These are phyloP conservation scores for Penicillium crustosum DNA, from an alignment of 2,329 filamentous ascomycete genomes.

Conservation along the genomic window DNA sequence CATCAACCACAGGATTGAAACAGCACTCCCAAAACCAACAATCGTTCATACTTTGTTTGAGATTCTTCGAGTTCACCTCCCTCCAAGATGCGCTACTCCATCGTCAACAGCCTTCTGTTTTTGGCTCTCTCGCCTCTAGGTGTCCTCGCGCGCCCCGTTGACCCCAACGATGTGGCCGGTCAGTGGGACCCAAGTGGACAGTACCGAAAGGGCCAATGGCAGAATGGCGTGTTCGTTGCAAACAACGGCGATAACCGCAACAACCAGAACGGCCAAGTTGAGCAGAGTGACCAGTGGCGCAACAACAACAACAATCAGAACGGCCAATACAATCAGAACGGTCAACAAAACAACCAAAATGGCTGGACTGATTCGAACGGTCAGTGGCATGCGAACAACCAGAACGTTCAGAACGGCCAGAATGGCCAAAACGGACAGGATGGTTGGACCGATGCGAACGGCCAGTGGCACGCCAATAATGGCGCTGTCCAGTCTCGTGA, in stretches of 20 bases:
- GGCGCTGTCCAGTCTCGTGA: too few relatives aligned
- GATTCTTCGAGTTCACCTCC: background rate
- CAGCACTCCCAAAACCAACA: background rate
- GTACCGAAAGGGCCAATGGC: conserved; percentile 23
- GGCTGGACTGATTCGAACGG: conserved; percentile 15
- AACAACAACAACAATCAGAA: conserved; percentile 2
- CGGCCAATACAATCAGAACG: too few relatives aligned
- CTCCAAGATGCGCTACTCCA: conserved; percentile 22
- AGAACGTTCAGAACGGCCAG: background rate
- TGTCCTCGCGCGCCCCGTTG: conserved; percentile 22
- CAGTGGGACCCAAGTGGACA: conserved; percentile 25
- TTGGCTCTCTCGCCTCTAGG: conserved; percentile 24
- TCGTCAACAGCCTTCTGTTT: conserved; percentile 22
- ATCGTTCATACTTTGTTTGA: background rate
- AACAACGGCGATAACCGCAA: conserved; percentile 13
- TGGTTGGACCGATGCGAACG: too few relatives aligned
- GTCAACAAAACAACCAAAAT: conserved; percentile 7
- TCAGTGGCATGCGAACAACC: conserved; percentile 2
- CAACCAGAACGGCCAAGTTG: background rate
- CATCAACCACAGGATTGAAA: conserved; percentile 3
- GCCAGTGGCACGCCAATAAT: conserved; percentile 16
- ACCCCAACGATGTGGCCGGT: conserved; percentile 21
- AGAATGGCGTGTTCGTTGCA: conserved; percentile 19
- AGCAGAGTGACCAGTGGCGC: background rate
- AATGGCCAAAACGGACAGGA: background rate